phyloP scores from a whole-genome alignment of 2,329 filamentous ascomycete genomes.

The Phialophora verrucosa region DNA sequence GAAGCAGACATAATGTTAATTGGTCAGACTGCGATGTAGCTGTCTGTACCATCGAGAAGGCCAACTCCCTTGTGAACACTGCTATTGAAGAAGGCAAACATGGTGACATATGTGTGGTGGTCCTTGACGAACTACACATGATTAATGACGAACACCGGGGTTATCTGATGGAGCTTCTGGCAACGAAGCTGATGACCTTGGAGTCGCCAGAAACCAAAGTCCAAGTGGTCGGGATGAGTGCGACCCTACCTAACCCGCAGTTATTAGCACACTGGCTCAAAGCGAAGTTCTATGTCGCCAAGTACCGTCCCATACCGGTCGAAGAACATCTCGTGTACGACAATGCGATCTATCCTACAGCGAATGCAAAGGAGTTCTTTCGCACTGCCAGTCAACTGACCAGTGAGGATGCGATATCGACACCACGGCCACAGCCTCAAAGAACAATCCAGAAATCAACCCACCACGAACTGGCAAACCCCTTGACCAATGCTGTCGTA shows the following conservation, averaged over 20 bases:
- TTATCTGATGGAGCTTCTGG: constrained; percentile 75
- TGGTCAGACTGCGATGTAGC: constrained; percentile 80
- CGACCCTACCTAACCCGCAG: constrained; percentile 74
- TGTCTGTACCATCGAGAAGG: constrained; percentile 81
- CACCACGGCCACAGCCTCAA: constrained; percentile 36
- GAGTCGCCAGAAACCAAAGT: constrained; percentile 53
- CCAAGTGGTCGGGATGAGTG: constrained; percentile 80
- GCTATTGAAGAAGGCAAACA: constrained; percentile 74
- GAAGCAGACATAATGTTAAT: constrained; percentile 68
- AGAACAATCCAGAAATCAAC: constrained; percentile 61
- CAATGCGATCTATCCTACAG: constrained; percentile 68
- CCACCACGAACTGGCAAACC: constrained; percentile 67
- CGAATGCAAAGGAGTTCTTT: constrained; percentile 63
- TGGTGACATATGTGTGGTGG: constrained; percentile 67
- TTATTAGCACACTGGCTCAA: constrained; percentile 72
- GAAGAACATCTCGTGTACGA: constrained; percentile 77
- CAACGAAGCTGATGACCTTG: constrained; percentile 73
- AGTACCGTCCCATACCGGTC: constrained; percentile 75
- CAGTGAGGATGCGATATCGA: constrained; percentile 45
- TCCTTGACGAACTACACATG: constrained; percentile 83
- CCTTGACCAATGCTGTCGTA: constrained; percentile 72
- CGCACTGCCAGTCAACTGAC: constrained; percentile 62
- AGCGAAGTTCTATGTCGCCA: constrained; percentile 73
- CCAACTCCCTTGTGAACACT: constrained; percentile 74
- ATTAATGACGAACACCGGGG: constrained; percentile 76